Conservation (phyloP, 2,329 filamentous ascomycete species). For the Arthrinium phaeospermum region DNA sequence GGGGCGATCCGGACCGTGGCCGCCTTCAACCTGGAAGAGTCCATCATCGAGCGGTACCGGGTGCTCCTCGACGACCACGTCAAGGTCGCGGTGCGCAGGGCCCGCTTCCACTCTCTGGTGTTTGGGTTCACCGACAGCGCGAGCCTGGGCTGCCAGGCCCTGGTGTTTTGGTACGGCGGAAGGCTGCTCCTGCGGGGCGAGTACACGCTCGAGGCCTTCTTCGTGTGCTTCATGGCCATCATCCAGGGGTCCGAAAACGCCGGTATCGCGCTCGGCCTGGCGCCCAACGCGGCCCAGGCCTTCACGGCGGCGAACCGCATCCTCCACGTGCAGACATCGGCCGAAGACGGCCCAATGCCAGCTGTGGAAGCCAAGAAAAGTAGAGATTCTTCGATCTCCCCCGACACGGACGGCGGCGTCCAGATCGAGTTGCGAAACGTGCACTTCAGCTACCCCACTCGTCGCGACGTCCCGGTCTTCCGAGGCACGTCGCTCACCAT, state of each 20-base stretch:
- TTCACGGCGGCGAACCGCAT: constrained; percentile 56
- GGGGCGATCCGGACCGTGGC: constrained; percentile 73
- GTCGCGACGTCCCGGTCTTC: constrained; percentile 48
- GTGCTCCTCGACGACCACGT: constrained; percentile 63
- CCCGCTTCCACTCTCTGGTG: constrained; percentile 68
- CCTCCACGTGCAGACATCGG: constrained; percentile 51
- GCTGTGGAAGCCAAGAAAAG: constrained; percentile 49
- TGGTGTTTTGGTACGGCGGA: constrained; percentile 47
- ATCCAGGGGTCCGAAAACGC: constrained; percentile 52
- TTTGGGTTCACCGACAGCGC: constrained; percentile 55
- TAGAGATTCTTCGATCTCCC: constrained; percentile 50
- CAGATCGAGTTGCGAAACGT: constrained; percentile 58
- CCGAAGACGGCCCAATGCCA: constrained; percentile 43
- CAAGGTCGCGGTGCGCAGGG: constrained; percentile 60
- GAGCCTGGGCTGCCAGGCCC: constrained; percentile 41
- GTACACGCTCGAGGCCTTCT: constrained; percentile 48
- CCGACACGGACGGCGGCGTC: constrained; percentile 37
- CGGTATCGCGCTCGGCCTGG: constrained; percentile 50
- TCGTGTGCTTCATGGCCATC: constrained; percentile 58
- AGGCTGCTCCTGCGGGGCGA: constrained; percentile 44
- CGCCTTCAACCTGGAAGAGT: constrained; percentile 68
- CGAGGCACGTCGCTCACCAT: constrained; percentile 51
- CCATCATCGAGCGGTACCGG: constrained; percentile 66
- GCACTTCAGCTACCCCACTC: constrained; percentile 66
- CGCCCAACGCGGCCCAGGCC: constrained; percentile 56